Percentiles rank a stretch among this genome's conserved stretches.
Conservation (phyloP, 1,284 basidiomycete species). For the Pyrrhoderma lamaoense region DNA sequence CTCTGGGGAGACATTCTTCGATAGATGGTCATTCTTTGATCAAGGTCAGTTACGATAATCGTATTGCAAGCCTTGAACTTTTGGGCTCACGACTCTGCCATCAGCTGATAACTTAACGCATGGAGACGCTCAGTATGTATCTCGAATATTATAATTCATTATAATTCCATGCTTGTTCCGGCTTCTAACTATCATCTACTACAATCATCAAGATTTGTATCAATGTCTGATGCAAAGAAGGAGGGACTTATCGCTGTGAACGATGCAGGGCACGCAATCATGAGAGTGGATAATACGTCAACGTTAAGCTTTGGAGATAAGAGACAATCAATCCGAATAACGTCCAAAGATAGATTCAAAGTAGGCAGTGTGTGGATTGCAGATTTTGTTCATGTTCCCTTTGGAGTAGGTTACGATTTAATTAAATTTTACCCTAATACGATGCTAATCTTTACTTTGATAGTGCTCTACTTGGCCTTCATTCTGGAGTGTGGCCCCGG, state of each 20-base stretch:
- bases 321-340: constrained; percentile 62
- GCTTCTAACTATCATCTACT: not conserved
- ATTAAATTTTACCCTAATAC: not conserved
- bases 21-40: constrained; percentile 49
- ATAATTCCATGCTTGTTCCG: too few relatives aligned
- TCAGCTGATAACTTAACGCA: constrained; percentile 66
- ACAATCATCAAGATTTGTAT: constrained; percentile 42
- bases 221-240: constrained; percentile 39
- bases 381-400: constrained; percentile 65
- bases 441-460: not conserved
- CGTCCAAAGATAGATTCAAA: constrained; percentile 47
- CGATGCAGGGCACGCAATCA: constrained; percentile 56
- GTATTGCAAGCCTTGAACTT: too few relatives aligned
- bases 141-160: too few relatives aligned
- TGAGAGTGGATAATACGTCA: constrained; percentile 64
- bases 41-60: constrained; percentile 38
- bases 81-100: not conserved
- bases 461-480: constrained; percentile 73
- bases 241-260: constrained; percentile 57
- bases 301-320: constrained; percentile 53
- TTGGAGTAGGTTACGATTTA: constrained; percentile 33
- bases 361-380: constrained; percentile 62
- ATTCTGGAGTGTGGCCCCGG: constrained; percentile 53
- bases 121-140: constrained; percentile 53
- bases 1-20: constrained; percentile 44